These are phyloP conservation scores for Sechiopsis laciniata DNA, from an alignment of 306 rosid species.

Conservation along the genomic window DNA sequence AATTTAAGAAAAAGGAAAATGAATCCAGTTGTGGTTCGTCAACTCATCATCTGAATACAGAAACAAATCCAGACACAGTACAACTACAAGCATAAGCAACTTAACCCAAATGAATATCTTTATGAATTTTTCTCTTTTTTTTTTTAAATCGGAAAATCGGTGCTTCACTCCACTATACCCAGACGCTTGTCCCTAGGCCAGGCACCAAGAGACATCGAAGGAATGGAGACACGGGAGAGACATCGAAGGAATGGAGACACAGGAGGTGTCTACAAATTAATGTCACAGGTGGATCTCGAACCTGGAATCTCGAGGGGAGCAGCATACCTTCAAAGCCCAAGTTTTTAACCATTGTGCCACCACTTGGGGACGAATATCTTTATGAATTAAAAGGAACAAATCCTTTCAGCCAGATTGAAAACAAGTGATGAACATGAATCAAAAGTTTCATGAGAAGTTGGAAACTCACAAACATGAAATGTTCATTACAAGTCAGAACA, in stretches of 20 bases:
- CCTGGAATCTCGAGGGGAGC: too few relatives aligned
- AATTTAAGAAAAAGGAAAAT: background rate
- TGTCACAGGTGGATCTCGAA: too few relatives aligned
- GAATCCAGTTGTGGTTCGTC: background rate
- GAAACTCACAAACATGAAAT: constrained; percentile 8
- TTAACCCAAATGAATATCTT: background rate
- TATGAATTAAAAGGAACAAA: background rate
- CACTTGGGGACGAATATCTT: background rate
- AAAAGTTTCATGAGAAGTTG: background rate
- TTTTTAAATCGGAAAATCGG: too few relatives aligned
- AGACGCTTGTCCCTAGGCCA: too few relatives aligned
- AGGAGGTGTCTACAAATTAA: too few relatives aligned
- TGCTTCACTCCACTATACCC: too few relatives aligned
- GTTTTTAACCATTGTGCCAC: too few relatives aligned
- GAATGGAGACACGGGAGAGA: too few relatives aligned
- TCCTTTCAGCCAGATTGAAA: background rate
- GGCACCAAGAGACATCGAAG: too few relatives aligned
- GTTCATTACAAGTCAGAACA: background rate
- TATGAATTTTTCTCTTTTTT: too few relatives aligned
- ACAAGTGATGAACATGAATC: background rate
- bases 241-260: too few relatives aligned
- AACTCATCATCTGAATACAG: background rate
- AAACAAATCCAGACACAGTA: background rate
- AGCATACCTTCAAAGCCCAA: too few relatives aligned
- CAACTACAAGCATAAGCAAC: background rate